Conservation (phyloP, 1,284 basidiomycete species). For the Irpex sp. region DNA sequence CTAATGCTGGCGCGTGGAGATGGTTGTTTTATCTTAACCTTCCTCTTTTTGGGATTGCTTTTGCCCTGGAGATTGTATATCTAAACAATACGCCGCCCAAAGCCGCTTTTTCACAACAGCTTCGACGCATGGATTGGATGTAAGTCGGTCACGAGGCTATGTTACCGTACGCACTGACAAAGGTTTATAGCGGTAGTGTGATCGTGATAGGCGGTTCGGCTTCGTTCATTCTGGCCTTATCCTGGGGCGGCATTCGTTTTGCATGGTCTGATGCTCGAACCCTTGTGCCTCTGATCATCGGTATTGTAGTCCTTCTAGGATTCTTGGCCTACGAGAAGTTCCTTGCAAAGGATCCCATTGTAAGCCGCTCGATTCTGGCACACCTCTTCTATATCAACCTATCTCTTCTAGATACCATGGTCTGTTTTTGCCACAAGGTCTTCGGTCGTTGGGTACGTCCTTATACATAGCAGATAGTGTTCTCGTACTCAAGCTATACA, state of each 20-base stretch:
- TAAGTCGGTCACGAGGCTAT: background rate
- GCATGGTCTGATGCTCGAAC: constrained; percentile 9
- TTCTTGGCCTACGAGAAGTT: constrained; percentile 10
- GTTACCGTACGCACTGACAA: background rate
- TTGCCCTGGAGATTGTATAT: constrained; percentile 37
- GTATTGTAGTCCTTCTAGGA: background rate
- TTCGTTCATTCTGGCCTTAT: constrained; percentile 10
- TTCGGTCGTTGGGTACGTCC: background rate
- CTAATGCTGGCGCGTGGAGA: constrained; percentile 13
- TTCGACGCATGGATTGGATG: constrained; percentile 14
- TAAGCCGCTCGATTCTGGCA: constrained; percentile 1
- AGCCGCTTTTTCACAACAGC: constrained; percentile 1
- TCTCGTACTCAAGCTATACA: background rate
- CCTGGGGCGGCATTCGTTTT: constrained; percentile 14
- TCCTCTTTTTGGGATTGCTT: constrained; percentile 44
- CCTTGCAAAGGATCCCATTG: constrained; percentile 6
- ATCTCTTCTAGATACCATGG: background rate
- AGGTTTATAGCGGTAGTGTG: background rate
- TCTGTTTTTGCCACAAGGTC: background rate
- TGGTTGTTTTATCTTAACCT: constrained; percentile 46
- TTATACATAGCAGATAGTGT: background rate
- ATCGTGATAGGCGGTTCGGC: constrained; percentile 8
- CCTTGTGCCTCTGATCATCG: constrained; percentile 10
- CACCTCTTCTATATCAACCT: background rate
- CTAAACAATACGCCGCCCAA: background rate